A percentile compares a stretch with the other conserved stretches of the same genome.
phyloP scores from a whole-genome alignment of 2,329 filamentous ascomycete genomes.

The Fusarium napiforme region DNA sequence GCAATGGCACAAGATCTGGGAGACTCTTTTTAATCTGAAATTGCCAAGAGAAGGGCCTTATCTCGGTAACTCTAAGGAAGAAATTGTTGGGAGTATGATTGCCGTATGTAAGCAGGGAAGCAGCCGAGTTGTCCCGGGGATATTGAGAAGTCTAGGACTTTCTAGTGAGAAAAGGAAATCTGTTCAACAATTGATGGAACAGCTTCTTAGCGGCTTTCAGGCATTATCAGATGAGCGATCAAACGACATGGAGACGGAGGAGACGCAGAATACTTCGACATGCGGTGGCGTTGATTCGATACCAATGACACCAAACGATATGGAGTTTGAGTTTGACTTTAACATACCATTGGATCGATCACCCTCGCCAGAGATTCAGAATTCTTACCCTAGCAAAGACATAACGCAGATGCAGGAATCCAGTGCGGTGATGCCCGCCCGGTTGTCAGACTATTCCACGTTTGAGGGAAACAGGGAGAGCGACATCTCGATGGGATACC shows the following conservation, averaged over 20 bases:
- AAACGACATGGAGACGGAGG: neutral
- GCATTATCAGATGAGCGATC: neutral
- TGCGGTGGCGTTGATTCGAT: neutral
- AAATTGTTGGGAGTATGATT: neutral
- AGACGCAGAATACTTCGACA: accelerated
- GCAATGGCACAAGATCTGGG: neutral
- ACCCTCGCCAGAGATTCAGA: accelerated
- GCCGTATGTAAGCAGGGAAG: neutral
- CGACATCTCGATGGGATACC: neutral
- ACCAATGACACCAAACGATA: neutral
- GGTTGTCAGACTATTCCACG: neutral
- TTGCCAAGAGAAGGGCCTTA: neutral
- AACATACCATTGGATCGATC: neutral
- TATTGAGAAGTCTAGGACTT: neutral
- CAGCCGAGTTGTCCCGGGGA: neutral
- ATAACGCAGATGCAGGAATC: neutral
- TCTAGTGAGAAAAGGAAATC: accelerated
- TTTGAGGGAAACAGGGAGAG: too few relatives aligned
- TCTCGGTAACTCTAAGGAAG: neutral
- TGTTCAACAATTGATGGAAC: neutral
- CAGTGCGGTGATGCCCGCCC: too few relatives aligned
- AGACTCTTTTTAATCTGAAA: accelerated
- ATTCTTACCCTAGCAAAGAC: accelerated
- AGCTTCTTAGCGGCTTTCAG: neutral
- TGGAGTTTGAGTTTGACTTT: neutral